phyloP scores from a whole-genome alignment of 768 basidiomycete genomes.

The Podaxis carcinomalis region DNA sequence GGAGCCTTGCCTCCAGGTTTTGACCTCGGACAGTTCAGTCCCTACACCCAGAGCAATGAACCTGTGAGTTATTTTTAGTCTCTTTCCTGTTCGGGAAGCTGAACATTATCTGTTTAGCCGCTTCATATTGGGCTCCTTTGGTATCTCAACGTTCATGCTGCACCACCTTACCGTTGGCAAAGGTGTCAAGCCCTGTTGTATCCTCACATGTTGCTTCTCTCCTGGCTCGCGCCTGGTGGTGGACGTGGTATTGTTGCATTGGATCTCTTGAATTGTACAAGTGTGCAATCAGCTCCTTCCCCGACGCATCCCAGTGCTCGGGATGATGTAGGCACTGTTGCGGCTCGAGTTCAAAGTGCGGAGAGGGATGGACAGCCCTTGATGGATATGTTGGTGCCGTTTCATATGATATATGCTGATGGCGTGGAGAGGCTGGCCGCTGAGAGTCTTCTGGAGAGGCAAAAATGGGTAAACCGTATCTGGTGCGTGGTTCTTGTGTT shows the following conservation, averaged over 20 bases:
- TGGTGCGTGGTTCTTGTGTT: constrained; percentile 51
- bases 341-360: constrained; percentile 61
- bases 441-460: constrained; percentile 83
- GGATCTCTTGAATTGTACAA: constrained; percentile 82
- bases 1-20: constrained; percentile 36
- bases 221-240: constrained; percentile 83
- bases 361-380: constrained; percentile 43
- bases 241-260: constrained; percentile 83
- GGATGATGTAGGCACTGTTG: constrained; percentile 85
- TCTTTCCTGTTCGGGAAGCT: constrained; percentile 14
- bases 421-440: constrained; percentile 85
- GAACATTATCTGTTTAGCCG: constrained; percentile 49
- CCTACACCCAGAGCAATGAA: constrained; percentile 45
- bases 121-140: constrained; percentile 81
- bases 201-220: constrained; percentile 78
- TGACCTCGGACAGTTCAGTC: constrained; percentile 40
- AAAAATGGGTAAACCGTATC: constrained; percentile 88
- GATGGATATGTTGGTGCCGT: constrained; percentile 78
- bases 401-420: constrained; percentile 87
- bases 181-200: constrained; percentile 80
- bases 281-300: constrained; percentile 78
- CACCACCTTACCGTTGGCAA: constrained; percentile 75
- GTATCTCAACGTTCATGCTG: constrained; percentile 90
- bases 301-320: constrained; percentile 76
- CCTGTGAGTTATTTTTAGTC: constrained; percentile 31